phyloP scores from a whole-genome alignment of 306 rosid species.

The Quercus parvula region DNA sequence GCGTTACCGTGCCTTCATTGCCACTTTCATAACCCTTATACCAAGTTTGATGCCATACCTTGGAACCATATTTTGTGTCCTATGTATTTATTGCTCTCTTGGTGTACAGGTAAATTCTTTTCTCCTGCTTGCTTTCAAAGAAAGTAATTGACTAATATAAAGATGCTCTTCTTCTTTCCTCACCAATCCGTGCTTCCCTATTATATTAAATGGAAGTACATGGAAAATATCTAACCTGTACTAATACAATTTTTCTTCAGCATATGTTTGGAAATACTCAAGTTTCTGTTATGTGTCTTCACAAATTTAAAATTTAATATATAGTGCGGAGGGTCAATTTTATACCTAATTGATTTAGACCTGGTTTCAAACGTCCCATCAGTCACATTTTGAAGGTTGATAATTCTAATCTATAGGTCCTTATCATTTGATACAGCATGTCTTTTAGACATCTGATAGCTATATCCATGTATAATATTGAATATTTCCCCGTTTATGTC shows the following conservation, averaged over 20 bases:
- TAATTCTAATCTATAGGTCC: neutral
- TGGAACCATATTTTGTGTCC: conserved; percentile 81
- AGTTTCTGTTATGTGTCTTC: neutral
- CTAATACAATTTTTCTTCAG: neutral
- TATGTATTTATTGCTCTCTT: conserved; percentile 80
- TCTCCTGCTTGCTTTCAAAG: conserved; percentile 6
- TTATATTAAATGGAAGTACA: neutral
- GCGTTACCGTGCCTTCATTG: conserved; percentile 84
- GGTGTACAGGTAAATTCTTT: conserved; percentile 79
- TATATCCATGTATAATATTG: neutral
- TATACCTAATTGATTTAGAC: neutral
- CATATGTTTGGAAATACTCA: neutral
- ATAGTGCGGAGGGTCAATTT: neutral
- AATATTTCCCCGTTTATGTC: conserved; percentile 10
- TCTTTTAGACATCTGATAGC: neutral
- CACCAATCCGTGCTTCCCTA: neutral
- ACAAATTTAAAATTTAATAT: neutral
- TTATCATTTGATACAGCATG: neutral
- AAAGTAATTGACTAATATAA: conserved; percentile 16
- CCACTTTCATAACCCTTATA: conserved; percentile 86
- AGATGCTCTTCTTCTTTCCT: conserved; percentile 7
- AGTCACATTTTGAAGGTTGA: neutral
- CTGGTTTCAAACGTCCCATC: neutral
- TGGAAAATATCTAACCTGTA: neutral
- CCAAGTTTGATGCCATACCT: conserved; percentile 99